phyloP scores from a whole-genome alignment of 805 yeast genomes.

The Teunomyces atbi region DNA sequence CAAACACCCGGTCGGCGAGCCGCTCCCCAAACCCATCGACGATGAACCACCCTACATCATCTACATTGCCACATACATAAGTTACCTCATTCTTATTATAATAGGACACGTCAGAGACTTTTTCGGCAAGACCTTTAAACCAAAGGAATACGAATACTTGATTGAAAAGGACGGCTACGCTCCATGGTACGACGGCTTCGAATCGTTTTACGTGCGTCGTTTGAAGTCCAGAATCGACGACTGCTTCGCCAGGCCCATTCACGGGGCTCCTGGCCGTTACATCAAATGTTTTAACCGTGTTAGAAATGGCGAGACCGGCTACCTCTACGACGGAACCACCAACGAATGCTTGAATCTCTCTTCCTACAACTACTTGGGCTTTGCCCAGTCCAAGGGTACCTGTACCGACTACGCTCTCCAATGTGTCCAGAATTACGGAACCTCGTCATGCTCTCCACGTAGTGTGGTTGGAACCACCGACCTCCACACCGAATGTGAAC shows the following conservation, averaged over 20 bases:
- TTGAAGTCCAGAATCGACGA: slow-evolving; percentile 89
- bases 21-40: slow-evolving; percentile 59
- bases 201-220: slow-evolving; percentile 89
- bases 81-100: slow-evolving; percentile 78
- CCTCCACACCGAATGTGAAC: slow-evolving; percentile 72
- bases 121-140: slow-evolving; percentile 72
- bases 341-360: slow-evolving; percentile 81
- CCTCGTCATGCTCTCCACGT: slow-evolving; percentile 78
- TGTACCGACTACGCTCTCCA: slow-evolving; percentile 80
- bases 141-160: slow-evolving; percentile 62
- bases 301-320: slow-evolving; percentile 63
- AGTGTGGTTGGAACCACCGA: slow-evolving; percentile 71
- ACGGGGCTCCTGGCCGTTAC: slow-evolving; percentile 95
- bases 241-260: slow-evolving; percentile 93
- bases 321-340: slow-evolving; percentile 72
- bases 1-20: slow-evolving; percentile 53
- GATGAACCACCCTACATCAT: slow-evolving; percentile 88
- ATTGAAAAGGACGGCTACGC: slow-evolving; percentile 86
- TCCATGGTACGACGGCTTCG: slow-evolving; percentile 93
- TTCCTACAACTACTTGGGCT: slow-evolving; percentile 92
- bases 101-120: slow-evolving; percentile 91
- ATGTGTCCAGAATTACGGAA: slow-evolving; percentile 66
- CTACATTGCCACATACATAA: slow-evolving; percentile 77
- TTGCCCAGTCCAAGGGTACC: slow-evolving; percentile 90
- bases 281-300: slow-evolving; percentile 78